phyloP scores from a whole-genome alignment of 805 yeast genomes.

The Wickerhamiella domercqiae region DNA sequence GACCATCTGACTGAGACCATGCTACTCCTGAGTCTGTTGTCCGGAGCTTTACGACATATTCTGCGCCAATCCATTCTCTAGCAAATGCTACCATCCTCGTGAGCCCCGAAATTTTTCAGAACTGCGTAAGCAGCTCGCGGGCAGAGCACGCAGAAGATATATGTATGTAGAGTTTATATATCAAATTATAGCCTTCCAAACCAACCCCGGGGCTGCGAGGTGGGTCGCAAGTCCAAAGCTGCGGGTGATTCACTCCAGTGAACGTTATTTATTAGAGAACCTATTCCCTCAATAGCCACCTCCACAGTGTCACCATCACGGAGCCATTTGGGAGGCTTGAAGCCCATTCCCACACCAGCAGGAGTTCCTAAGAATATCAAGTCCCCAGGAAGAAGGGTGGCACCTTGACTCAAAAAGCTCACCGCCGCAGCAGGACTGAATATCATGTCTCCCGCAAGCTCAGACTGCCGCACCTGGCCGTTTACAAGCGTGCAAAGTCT shows the following conservation, averaged over 20 bases:
- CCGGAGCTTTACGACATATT: neutral
- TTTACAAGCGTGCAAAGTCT: conserved; percentile 30
- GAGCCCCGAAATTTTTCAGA: no score
- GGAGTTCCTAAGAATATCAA: conserved; percentile 44
- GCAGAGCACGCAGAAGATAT: no score
- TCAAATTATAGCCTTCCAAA: neutral
- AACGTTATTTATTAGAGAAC: conserved; percentile 29
- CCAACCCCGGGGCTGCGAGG: neutral
- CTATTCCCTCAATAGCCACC: conserved; percentile 30
- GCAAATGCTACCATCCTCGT: neutral
- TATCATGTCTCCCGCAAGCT: conserved; percentile 34
- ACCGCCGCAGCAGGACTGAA: conserved; percentile 31
- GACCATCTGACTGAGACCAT: conserved; percentile 1
- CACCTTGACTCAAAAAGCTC: conserved; percentile 35
- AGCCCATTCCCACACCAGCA: conserved; percentile 38
- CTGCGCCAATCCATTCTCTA: neutral
- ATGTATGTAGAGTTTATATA: neutral
- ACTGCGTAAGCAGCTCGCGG: no score
- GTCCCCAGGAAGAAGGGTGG: conserved; percentile 39
- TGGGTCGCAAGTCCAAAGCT: neutral
- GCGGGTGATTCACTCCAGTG: conserved; percentile 3
- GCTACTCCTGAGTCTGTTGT: neutral
- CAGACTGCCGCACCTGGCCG: conserved; percentile 33
- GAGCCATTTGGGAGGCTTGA: conserved; percentile 30
- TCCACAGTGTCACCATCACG: conserved; percentile 31